A percentile compares a stretch with the other conserved stretches of the same genome.
phyloP scores from a whole-genome alignment of 2,329 filamentous ascomycete species.

The Rhexocercosporidium sp. region DNA sequence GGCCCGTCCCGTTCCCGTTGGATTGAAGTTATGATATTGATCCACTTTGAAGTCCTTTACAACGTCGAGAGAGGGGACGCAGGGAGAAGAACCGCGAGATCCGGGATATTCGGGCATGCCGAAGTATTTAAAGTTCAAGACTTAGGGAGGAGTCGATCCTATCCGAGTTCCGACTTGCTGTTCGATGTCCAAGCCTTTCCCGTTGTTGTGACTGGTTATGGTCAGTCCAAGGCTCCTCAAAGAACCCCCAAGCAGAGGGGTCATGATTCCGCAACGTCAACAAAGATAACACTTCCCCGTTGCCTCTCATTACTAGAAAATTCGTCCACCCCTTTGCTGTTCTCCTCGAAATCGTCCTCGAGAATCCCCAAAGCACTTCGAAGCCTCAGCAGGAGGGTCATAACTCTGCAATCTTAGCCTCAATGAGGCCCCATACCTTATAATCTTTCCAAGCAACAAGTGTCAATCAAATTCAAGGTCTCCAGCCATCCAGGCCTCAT shows the following conservation, averaged over 20 bases:
- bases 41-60: background rate
- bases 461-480: too few species aligned
- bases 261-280: too few species aligned
- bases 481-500: background rate
- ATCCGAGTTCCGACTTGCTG: background rate
- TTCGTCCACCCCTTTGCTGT: too few species aligned
- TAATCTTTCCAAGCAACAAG: too few species aligned
- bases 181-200: background rate
- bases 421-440: too few species aligned
- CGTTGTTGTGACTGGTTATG: background rate
- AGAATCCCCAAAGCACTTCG: too few species aligned
- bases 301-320: too few species aligned
- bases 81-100: background rate
- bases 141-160: background rate
- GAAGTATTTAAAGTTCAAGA: background rate
- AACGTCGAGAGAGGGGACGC: background rate
- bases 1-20: constrained; percentile 10
- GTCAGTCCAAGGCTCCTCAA: background rate
- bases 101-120: background rate
- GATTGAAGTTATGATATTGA: background rate
- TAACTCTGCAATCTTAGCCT: too few species aligned
- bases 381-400: too few species aligned
- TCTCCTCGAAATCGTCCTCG: too few species aligned
- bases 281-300: too few species aligned
- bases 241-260: too few species aligned